A percentile compares a stretch with the other conserved stretches of the same genome.
Evolutionary conservation across 2,329 filamentous ascomycete genomes (phyloP).

Genomic region (Graphilbum fragrans): DNA sequence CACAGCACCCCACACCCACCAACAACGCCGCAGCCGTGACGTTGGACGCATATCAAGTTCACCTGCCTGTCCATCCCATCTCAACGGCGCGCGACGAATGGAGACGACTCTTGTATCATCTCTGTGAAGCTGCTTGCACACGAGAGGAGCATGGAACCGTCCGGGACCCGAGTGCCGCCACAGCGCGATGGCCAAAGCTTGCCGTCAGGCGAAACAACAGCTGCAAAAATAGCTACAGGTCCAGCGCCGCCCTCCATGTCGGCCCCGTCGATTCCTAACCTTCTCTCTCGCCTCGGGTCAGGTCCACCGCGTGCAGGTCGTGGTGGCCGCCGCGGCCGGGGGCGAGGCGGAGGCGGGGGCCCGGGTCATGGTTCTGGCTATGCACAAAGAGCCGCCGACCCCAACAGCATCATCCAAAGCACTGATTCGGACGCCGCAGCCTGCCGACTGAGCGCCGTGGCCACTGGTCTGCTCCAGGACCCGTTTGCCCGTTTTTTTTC

Average conservation of each 20-base stretch:
- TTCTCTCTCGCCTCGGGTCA: constrained; percentile 43
- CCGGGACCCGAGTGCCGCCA: too few species aligned
- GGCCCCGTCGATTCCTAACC: constrained; percentile 65
- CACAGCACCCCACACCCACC: too few species aligned
- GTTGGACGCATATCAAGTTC: too few species aligned
- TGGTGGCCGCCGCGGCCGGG: constrained; percentile 18
- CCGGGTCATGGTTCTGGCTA: constrained; percentile 1
- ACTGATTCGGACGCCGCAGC: constrained; percentile 88
- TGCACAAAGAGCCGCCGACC: constrained; percentile 25
- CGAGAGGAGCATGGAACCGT: too few species aligned
- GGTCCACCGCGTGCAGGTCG: constrained; percentile 9
- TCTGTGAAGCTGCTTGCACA: too few species aligned
- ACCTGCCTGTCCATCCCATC: too few species aligned
- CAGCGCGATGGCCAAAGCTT: too few species aligned
- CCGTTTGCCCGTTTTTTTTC: constrained; percentile 64
- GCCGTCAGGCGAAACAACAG: not conserved
- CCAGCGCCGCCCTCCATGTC: constrained; percentile 38
- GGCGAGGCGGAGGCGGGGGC: constrained; percentile 7
- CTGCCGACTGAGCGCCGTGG: constrained; percentile 79
- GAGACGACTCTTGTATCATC: too few species aligned
- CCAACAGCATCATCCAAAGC: constrained; percentile 69
- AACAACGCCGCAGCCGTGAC: too few species aligned
- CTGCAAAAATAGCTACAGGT: not conserved
- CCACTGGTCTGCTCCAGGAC: constrained; percentile 74
- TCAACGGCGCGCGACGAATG: too few species aligned